Conservation (phyloP, 2,329 filamentous ascomycete species). For the Calonectria pseudoreteaudii region DNA sequence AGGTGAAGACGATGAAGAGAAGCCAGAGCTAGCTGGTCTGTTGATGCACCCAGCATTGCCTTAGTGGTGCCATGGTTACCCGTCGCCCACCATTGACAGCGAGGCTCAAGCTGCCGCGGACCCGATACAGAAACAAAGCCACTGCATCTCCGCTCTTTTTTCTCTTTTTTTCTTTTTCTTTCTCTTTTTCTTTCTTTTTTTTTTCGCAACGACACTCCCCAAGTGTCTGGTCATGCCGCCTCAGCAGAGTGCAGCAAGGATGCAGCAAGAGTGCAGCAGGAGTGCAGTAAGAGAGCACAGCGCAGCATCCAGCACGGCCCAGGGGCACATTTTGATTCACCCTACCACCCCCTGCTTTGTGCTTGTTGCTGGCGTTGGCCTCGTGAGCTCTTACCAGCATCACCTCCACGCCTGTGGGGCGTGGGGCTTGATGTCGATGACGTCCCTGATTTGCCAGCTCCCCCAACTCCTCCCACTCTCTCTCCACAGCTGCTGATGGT, state of each 20-base stretch:
- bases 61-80: conserved; percentile 9
- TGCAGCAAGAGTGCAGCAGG: neutral
- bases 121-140: conserved; percentile 13
- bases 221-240: conserved; percentile 9
- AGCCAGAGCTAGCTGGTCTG: neutral
- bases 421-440: conserved; percentile 39
- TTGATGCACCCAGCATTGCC: neutral
- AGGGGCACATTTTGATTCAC: neutral
- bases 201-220: neutral
- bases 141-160: neutral
- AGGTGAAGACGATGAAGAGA: neutral
- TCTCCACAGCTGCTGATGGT: conserved; percentile 45
- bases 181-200: neutral
- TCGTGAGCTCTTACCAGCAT: conserved; percentile 38
- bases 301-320: neutral
- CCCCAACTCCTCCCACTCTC: conserved; percentile 42
- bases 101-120: conserved; percentile 10
- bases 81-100: conserved; percentile 8
- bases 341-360: conserved; percentile 1
- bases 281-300: neutral
- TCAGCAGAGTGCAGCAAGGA: neutral
- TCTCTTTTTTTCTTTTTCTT: too few relatives aligned
- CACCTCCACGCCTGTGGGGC: conserved; percentile 44
- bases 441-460: conserved; percentile 42
- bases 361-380: conserved; percentile 27